Conservation (phyloP, 2,329 filamentous ascomycete genomes). For the Cordyceps tenuipes region DNA sequence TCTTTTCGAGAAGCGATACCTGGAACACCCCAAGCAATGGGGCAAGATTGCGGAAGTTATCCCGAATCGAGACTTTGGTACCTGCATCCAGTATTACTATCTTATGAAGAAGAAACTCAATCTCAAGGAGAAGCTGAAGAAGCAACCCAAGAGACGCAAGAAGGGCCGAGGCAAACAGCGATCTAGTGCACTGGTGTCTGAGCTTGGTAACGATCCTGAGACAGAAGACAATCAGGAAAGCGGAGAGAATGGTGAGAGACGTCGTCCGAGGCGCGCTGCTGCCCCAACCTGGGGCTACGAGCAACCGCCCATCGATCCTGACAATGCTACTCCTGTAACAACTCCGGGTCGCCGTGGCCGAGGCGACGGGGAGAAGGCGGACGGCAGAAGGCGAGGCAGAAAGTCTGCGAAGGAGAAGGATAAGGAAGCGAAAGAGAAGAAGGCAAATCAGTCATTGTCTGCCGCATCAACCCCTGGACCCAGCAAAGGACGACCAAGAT, state of each 20-base stretch:
- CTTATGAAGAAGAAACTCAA: constrained; percentile 66
- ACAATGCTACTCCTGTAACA: constrained; percentile 48
- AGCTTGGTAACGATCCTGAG: constrained; percentile 54
- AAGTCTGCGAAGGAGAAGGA: constrained; percentile 32
- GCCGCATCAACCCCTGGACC: constrained; percentile 33
- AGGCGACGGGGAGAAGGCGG: constrained; percentile 39
- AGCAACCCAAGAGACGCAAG: constrained; percentile 51
- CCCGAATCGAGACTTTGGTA: constrained; percentile 61
- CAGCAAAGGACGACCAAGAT: constrained; percentile 44
- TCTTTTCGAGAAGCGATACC: constrained; percentile 65
- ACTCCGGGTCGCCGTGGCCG: constrained; percentile 47
- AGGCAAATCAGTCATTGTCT: constrained; percentile 36
- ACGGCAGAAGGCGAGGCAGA: constrained; percentile 30
- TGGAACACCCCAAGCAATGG: constrained; percentile 76
- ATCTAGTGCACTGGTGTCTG: constrained; percentile 57
- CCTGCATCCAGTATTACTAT: constrained; percentile 83
- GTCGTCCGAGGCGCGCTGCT: constrained; percentile 53
- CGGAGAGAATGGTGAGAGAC: constrained; percentile 51
- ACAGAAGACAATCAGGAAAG: constrained; percentile 47
- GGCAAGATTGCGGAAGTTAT: constrained; percentile 64
- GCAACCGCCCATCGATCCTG: constrained; percentile 49
- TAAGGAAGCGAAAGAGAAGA: constrained; percentile 30
- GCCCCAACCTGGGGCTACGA: constrained; percentile 67
- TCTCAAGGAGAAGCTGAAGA: constrained; percentile 68
- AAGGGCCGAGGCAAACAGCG: constrained; percentile 51